Evolutionary conservation across 228 moss, liverwort and hornwort species (phyloP), one percentile per base, ranked within the genome.

Genomic region (Sphagnum fallax): DNA sequence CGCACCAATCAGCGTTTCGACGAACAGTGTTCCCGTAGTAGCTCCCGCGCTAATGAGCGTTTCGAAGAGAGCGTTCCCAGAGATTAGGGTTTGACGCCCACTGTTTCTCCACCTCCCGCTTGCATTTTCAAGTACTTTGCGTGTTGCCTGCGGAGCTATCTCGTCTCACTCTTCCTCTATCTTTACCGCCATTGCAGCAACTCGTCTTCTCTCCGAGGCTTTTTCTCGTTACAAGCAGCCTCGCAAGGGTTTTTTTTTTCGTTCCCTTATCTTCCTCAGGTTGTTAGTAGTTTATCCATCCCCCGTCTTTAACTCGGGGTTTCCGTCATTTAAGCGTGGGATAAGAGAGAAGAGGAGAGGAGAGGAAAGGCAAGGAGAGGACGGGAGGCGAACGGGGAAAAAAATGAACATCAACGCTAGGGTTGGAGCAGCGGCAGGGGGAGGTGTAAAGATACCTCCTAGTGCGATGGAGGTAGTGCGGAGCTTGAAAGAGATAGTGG

Each of bases 381-480:
- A 60, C n/a, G 65, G 74, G 67, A 64, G 63, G 69, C 70, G 78
- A 66, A 64, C 47, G 80, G 72, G 75, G 66, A 55, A 69, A 66
- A 60, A 53, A 52, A 52, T 52, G 77, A 77, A 58, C 67, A 87
- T 83, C 83, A 88, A 87, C 75, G 77, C 76, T 69, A 75, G 76
- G 74, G 80, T 78, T 79, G 85, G 76, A 57, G 79, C 75, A 61
- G 88, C 78, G 63, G 83, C 86, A 52, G 81, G 75, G 66, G 81
- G 77, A 62, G 80, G 78, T 58, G 86, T 81, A 63, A 81, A 77
- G 70, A 84, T 89, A 55, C 89, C 89, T 62, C 77, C 83, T 61
- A 83, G 81, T 82, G 83, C 89, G 64, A 81, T 83, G 74, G 86
- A 89, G 66, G 79, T 75, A 73, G 81, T 89, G 69, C 89, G 83